phyloP scores from a whole-genome alignment of 2,329 filamentous ascomycete species.

The Aspergillus hiratsukae region DNA sequence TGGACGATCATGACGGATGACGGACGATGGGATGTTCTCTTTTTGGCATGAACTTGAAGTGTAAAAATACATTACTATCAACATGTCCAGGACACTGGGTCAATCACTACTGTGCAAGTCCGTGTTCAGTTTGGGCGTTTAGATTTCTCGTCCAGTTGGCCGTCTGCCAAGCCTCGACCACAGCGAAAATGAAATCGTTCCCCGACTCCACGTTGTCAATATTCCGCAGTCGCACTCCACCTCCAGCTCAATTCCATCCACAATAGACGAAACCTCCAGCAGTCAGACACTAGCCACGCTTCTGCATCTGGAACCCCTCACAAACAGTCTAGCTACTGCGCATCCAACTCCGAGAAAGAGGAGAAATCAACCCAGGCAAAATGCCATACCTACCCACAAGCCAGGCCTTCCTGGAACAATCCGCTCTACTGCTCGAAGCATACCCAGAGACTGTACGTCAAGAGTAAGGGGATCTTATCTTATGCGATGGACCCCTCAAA shows the following conservation, averaged over 20 bases:
- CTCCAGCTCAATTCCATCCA: not conserved
- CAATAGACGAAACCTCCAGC: not conserved
- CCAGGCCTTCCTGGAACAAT: conserved; percentile 89
- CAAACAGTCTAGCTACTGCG: not conserved
- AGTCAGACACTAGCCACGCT: not conserved
- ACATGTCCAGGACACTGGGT: not conserved
- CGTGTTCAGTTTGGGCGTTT: not conserved
- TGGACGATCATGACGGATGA: not conserved
- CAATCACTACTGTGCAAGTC: not conserved
- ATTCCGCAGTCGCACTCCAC: not conserved
- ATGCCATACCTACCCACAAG: conserved; percentile 81
- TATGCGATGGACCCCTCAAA: not conserved
- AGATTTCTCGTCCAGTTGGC: not conserved
- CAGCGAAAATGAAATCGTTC: not conserved
- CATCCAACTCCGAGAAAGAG: not conserved
- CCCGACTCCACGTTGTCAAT: not conserved
- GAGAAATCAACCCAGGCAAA: conserved; percentile 11
- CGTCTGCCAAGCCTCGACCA: not conserved
- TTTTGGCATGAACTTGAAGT: not conserved
- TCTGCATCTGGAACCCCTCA: not conserved
- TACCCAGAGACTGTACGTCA: conserved; percentile 71
- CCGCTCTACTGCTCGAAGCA: conserved; percentile 77
- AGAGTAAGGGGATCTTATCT: not conserved
- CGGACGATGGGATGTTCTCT: not conserved
- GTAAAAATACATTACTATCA: not conserved